These are phyloP conservation scores for Arabidopsis thaliana DNA, from an alignment of 345 rosid genomes.

Conservation along the genomic window TAIR10.1 NC_003075.7:14979501-14980000, in stretches of 20 bases:
- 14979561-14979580: slow-evolving; percentile 65
- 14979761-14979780: slow-evolving; percentile 83
- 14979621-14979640: slow-evolving; percentile 72
- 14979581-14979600: slow-evolving; percentile 63
- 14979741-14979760: slow-evolving; percentile 59
- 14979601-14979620: slow-evolving; percentile 74
- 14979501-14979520: slow-evolving; percentile 95
- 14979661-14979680: slow-evolving; percentile 77
- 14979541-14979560: slow-evolving; percentile 75
- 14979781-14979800: slow-evolving; percentile 72
- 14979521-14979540: slow-evolving; percentile 98
- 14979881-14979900: slow-evolving; percentile 63
- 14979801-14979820: slow-evolving; percentile 53
- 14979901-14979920: slow-evolving; percentile 48
- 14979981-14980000: slow-evolving; percentile 61
- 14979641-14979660: slow-evolving; percentile 88
- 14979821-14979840: slow-evolving; percentile 68
- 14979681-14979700: slow-evolving; percentile 56
- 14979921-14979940: slow-evolving; percentile 47
- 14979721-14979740: slow-evolving; percentile 81
- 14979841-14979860: slow-evolving; percentile 66
- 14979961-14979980: slow-evolving; percentile 44
- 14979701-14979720: slow-evolving; percentile 58
- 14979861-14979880: slow-evolving; percentile 77
- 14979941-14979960: slow-evolving; percentile 39